A percentile compares a stretch with the other conserved stretches of the same genome.
Conservation (phyloP, 495 filamentous ascomycete species). For the Immersiella caudata region DNA sequence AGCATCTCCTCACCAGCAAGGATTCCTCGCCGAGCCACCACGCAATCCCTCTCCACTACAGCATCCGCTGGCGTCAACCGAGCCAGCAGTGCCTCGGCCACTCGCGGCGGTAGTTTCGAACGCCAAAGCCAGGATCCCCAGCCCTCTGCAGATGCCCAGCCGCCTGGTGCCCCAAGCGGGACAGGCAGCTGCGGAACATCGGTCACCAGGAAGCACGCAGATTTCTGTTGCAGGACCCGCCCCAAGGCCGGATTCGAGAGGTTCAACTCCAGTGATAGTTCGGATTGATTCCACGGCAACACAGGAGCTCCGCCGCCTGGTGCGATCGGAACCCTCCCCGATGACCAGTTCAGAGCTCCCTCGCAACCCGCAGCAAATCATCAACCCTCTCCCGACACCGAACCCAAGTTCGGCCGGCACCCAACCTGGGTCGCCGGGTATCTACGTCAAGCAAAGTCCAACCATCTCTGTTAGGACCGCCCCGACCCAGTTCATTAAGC, state of each 20-base stretch:
- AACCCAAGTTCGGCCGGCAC: constrained; percentile 21
- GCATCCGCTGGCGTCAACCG: background rate
- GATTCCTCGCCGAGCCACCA: background rate
- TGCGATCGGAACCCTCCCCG: background rate
- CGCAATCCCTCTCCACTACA: background rate
- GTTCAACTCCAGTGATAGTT: background rate
- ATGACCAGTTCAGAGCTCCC: background rate
- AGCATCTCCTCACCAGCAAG: background rate
- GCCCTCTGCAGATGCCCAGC: constrained; percentile 6
- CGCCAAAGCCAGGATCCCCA: background rate
- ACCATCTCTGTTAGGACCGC: background rate
- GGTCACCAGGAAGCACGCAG: background rate
- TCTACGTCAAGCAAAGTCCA: constrained; percentile 6
- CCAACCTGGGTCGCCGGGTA: constrained; percentile 21
- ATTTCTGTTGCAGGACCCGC: background rate
- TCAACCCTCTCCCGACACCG: constrained; percentile 26
- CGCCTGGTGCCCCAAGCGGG: background rate
- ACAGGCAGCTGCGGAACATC: background rate
- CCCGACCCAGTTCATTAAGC: background rate
- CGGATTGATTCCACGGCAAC: background rate
- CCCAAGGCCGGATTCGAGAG: background rate
- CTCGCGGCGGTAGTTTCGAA: background rate
- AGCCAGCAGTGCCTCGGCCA: background rate
- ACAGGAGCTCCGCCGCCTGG: background rate
- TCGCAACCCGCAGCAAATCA: background rate